Base-by-base conservation (phyloP, 139 green algal species). In the Gonium pectorale region DNA sequence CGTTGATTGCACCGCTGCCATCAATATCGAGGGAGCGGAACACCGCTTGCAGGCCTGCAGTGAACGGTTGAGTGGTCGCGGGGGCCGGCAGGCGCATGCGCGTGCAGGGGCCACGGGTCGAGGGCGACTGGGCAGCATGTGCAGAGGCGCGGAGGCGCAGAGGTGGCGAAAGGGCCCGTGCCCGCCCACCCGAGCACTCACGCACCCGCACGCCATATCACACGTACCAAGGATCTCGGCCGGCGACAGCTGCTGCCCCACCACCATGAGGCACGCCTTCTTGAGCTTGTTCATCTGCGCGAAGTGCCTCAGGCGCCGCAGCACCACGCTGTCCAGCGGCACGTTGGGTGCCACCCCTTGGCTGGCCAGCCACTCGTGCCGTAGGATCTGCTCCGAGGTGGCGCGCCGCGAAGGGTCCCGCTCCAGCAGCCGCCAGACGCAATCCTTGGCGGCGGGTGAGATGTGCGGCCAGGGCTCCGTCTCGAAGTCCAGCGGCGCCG, bases 21-120 rank as follows among this genome's bases (percentile, higher is more conserved):
- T 97, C 93, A 29, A 88, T 80, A 62, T 98, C 95, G 51, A 97
- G 96, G 44, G 60, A 86, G 83, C 95, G 93, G 92, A 97, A 97
- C 54, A 97, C 83, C 86, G 95, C 87, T 67, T 91, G 86, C 67
- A 96, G 86, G 19, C 92, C 92, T 91, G 71, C 43, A 87, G n/a
- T n/a, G n/a, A n/a, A n/a, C n/a, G n/a, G n/a, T n/a, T n/a, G n/a
- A n/a, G n/a, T n/a, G n/a, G n/a, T n/a, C n/a, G n/a, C n/a, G n/a
- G n/a, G n/a, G n/a, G n/a, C n/a, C n/a, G n/a, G n/a, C n/a, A n/a
- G n/a, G n/a, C n/a, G n/a, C n/a, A n/a, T n/a, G n/a, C n/a, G n/a
- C n/a, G n/a, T n/a, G n/a, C n/a, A n/a, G n/a, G n/a, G n/a, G n/a
- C n/a, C n/a, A n/a, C n/a, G n/a, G n/a, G n/a, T n/a, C n/a, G n/a